Percentiles rank a stretch among this genome's conserved stretches.
Conservation (phyloP, 1,284 basidiomycete species). For the Marasmius fiardii region DNA sequence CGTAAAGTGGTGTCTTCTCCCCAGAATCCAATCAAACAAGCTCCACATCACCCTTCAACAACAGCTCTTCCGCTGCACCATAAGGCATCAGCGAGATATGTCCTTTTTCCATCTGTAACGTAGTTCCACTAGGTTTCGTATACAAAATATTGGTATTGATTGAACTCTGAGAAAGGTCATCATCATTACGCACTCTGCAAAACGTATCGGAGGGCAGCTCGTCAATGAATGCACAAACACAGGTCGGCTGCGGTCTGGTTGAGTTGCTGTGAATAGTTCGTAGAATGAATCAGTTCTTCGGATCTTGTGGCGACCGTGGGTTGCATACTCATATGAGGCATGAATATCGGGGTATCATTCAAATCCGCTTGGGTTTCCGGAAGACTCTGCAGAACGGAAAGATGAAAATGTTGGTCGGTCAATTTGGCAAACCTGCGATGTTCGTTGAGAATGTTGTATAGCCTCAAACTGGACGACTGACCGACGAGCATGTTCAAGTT, state of each 20-base stretch:
- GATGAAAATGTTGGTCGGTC: conserved; percentile 69
- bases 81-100: conserved; percentile 73
- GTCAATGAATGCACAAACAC: conserved; percentile 79
- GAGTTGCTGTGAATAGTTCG: conserved; percentile 57
- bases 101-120: conserved; percentile 62
- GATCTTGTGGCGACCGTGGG: background rate
- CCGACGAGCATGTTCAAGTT: conserved; percentile 77
- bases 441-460: background rate
- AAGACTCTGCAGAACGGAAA: conserved; percentile 75
- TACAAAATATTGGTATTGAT: background rate
- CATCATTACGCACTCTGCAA: conserved; percentile 61
- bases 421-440: conserved; percentile 63
- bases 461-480: conserved; percentile 25
- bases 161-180: background rate
- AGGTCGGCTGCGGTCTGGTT: conserved; percentile 69
- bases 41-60: conserved; percentile 67
- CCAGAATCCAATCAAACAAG: conserved; percentile 67
- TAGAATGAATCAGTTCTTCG: background rate
- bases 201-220: conserved; percentile 63
- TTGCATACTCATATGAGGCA: conserved; percentile 75
- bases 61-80: conserved; percentile 63
- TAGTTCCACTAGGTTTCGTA: conserved; percentile 50
- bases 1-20: too few species aligned
- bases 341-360: conserved; percentile 68
- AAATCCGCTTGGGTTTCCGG: conserved; percentile 72